A percentile compares a stretch with the other conserved stretches of the same genome.
Conservation (phyloP, 106 monocot species). For the Gastrodia elata region DNA sequence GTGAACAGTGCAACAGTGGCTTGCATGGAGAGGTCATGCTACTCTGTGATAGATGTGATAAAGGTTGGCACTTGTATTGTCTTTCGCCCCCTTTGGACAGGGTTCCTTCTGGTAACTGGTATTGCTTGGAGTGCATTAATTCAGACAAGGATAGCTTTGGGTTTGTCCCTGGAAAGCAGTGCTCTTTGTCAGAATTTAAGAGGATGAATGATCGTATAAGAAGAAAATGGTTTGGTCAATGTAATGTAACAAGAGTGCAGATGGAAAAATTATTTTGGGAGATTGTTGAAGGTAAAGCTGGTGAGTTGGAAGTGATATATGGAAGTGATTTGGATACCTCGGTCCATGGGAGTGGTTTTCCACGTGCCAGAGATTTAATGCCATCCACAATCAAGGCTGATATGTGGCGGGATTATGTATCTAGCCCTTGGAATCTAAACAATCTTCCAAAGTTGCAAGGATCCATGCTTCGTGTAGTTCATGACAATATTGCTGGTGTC, state of each 20-base stretch:
- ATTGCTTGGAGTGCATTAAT: slow-evolving; percentile 67
- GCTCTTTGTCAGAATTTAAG: slow-evolving; percentile 35
- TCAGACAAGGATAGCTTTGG: slow-evolving; percentile 68
- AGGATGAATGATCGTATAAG: slow-evolving; percentile 34
- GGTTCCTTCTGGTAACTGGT: slow-evolving; percentile 69
- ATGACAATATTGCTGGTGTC: slow-evolving; percentile 76
- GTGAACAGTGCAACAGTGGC: slow-evolving; percentile 79
- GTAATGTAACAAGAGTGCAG: slow-evolving; percentile 21
- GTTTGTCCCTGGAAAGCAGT: slow-evolving; percentile 54
- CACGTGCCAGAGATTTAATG: slow-evolving; percentile 20
- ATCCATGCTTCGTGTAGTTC: slow-evolving; percentile 55
- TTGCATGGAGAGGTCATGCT: slow-evolving; percentile 82
- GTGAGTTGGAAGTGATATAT: slow-evolving; percentile 76
- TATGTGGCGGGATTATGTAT: slow-evolving; percentile 41
- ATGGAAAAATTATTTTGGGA: slow-evolving; percentile 79
- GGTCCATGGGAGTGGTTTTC: slow-evolving; percentile 59
- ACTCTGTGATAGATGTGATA: slow-evolving; percentile 73
- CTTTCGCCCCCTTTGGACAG: slow-evolving; percentile 54
- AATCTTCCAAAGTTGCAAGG: slow-evolving; percentile 73
- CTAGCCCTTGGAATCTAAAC: slow-evolving; percentile 76
- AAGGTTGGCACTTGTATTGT: slow-evolving; percentile 73
- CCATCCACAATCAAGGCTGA: slow-evolving; percentile 24
- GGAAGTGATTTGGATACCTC: slow-evolving; percentile 79
- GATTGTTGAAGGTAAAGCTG: slow-evolving; percentile 68
- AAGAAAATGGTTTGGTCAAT: slow-evolving; percentile 61